phyloP scores from a whole-genome alignment of 2,329 filamentous ascomycete species.

The Chaetomiaceae sp. region DNA sequence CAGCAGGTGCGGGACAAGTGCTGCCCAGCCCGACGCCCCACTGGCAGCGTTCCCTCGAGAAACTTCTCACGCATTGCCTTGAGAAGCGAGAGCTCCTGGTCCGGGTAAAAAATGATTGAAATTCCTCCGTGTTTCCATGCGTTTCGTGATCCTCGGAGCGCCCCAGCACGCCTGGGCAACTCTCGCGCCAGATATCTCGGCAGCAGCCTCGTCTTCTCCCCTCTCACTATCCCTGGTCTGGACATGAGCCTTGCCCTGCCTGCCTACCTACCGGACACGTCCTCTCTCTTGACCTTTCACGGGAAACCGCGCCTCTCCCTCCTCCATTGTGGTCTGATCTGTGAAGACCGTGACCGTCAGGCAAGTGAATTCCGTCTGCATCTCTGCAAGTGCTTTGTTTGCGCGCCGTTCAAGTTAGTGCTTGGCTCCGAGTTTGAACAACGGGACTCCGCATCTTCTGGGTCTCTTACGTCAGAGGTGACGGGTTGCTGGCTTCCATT shows the following conservation, averaged over 20 bases:
- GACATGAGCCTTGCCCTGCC: no score
- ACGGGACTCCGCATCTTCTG: slow-evolving; percentile 8
- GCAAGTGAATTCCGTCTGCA: neutral
- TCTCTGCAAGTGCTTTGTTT: neutral
- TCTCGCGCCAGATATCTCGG: slow-evolving; percentile 1
- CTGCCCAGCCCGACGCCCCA: slow-evolving; percentile 19
- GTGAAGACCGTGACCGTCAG: neutral
- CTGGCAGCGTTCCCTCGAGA: slow-evolving; percentile 17
- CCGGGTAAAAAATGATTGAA: slow-evolving; percentile 21
- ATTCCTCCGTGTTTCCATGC: slow-evolving; percentile 18
- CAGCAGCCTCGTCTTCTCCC: neutral
- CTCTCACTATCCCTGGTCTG: neutral
- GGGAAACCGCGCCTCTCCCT: neutral
- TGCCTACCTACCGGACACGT: neutral
- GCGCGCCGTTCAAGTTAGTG: neutral
- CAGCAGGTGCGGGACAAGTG: slow-evolving; percentile 17
- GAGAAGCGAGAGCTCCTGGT: slow-evolving; percentile 11
- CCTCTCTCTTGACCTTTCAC: neutral
- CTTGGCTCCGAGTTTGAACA: neutral
- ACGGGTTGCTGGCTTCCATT: no score
- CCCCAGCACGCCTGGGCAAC: neutral
- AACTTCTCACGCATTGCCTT: slow-evolving; percentile 15
- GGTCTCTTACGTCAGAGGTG: slow-evolving; percentile 19
- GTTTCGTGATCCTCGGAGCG: slow-evolving; percentile 13
- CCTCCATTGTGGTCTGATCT: no score